Evolutionary conservation across 2,329 filamentous ascomycete genomes (phyloP), one percentile per base, ranked within the genome.

Genomic region (Diaporthe longicolla): DNA sequence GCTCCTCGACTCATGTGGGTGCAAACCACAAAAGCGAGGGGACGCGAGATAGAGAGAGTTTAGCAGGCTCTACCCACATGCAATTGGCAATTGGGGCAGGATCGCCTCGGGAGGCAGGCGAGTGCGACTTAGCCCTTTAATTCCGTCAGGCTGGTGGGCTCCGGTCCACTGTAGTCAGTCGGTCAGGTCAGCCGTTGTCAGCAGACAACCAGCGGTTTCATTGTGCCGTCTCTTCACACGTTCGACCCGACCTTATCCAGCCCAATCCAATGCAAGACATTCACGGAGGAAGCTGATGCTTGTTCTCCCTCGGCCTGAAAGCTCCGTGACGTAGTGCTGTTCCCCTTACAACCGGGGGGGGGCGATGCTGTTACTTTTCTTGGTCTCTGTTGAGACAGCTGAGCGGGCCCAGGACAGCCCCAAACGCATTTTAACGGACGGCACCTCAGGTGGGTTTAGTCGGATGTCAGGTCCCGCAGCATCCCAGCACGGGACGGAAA

Each of bases 111-210:
- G 29, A 52, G 45, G 29, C 29, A 66, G 29, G 45, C 63, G 63
- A 66, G 63, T 66, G 32, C 63, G 63, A 66, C 45, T 66, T 45
- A 66, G 45, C 32, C 63, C 63, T 66, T 52, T 66, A 66, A 66
- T 66, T 52, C 61, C 59, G 45, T 19, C 32, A 66, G 43, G n/a
- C 11, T 52, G 32, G 63, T 66, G 63, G 63, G 29, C 45, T 52
- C 45, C 8, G 45, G 29, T 52, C 63, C 63, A 66, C 63, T 37
- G 21, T 37, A 4, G 26, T 52, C 63, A 66, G 63, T 26, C 45
- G 43, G 26, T 52, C 63, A 66, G 63, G 63, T 35, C 63, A 37
- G 29, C 26, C 61, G 29, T 50, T n/a, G 45, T 35, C 43, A 24
- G 45, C 29, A 37, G 29, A 66, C 63, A 45, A 8, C 13, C 48